Base-by-base conservation (phyloP, 192 early-diverging fungal genomes). In the Dispira parvispora region DNA sequence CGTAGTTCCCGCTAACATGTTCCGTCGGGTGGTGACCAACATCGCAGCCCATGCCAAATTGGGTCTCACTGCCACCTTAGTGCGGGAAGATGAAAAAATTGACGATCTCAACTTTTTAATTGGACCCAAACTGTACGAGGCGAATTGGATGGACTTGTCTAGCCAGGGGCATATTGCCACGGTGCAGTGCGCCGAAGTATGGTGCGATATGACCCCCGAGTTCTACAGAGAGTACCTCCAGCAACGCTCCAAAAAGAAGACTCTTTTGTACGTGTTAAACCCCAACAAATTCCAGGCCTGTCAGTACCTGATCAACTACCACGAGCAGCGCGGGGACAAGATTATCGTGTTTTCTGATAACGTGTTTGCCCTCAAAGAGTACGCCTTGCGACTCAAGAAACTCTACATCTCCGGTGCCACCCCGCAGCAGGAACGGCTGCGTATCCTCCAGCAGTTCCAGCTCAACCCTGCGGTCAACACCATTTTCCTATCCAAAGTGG, bases 131-230 rank as follows among this genome's bases (percentile, higher is more conserved):
- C 76, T 99, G 52, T 99, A 92, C 74, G 97, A 99, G 70, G 97
- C 97, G 16, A 99, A 99, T 69, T 99, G 97, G 97, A 88, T 97
- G 90, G 97, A 99, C 68, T 69, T 99, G 61, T 91, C 94, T n/a
- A 85, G 80, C 32, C 82, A 87, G 69, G 97, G 97, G 28, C 90
- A 93, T 68, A 99, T 99, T 79, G 97, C 97, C 2, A 93, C 88
- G 43, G 96, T 99, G 45, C 87, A 92, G 78, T 98, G 95, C 73
- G 90, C 92, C 3, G 97, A 99, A 74, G 92, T 99, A 16, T 97
- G 97, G 94, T 99, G 97, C 71, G 78, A 82, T 20, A 98, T 99
- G 95, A 92, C 94, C 1, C 80, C 88, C 3, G 90, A 94, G 62
- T 99, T 99, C 64, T 99, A 93, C 75, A 74, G 84, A 56, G 92